Evolutionary conservation across 108 stramenopile genomes (phyloP), one percentile per base, ranked within the genome.

Genomic region (Seminavis robusta): DNA sequence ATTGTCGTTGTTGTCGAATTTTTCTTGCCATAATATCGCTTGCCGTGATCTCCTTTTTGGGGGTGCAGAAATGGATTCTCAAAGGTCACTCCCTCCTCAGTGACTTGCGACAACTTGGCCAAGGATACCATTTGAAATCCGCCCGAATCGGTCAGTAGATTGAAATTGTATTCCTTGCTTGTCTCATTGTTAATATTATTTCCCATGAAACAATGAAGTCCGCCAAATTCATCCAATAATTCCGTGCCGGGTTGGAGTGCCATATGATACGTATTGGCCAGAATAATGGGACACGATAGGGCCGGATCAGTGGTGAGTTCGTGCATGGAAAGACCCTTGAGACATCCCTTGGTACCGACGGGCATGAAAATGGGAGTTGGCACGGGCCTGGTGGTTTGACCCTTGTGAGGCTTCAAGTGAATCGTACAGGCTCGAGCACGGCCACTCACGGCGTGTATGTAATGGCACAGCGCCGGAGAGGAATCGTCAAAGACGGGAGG

Each of bases 101-200:
- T 95, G 42, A 98, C 92, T 52, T 88, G 71, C 2, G 96, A 94
- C 38, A 98, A 61, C 31, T 91, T 81, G 7, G 91, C 72, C 60
- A 99, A 69, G 0, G 90, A 92, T 38, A 99, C 98, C 96, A 99
- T 99, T 63, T 99, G 98, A 81, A 99, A 99, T 1, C 98, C 98
- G 24, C 98, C 98, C 39, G 84, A 87, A 70, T 99, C 98, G 0
- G 98, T 99, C 40, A 99, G 67, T 16, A 94, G 61, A 60, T 69
- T 78, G 42, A 58, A 68, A n/a, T 46, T 19, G 28, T 61, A 42
- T 32, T 41, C 16, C 23, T 25, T 10, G 27, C 0, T 32, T 21
- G 41, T 56, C 13, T 26, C 0, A 13, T 34, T 47, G 25, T 50
- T 30, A 34, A 10, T 25, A 38, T 45, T 66, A 53, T 79, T 92